Evolutionary conservation across 2,329 filamentous ascomycete species (phyloP), one percentile per base, ranked within the genome.

Genomic region (Beauveria sp.): DNA sequence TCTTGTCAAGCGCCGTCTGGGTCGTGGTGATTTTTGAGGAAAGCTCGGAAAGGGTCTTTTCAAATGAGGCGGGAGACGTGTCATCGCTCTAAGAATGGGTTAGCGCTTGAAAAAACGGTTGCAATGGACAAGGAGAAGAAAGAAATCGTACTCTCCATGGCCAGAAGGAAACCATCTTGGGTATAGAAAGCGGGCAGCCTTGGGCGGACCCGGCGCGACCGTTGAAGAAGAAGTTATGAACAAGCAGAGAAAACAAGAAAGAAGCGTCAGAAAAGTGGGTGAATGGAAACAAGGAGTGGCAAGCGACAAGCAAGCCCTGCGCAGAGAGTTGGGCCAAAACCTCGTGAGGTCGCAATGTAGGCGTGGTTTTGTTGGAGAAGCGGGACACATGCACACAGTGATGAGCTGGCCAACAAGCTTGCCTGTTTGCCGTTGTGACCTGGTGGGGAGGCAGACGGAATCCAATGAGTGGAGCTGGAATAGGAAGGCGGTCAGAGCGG

Each of bases 31-130:
- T 97, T 76, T 94, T 96, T 57, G 80, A 79, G 12, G 92, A 90
- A 51, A 99, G 84, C 26, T 85, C 81, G 10, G 91, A 90, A 34
- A 99, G 86, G 2, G 88, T 86, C 79, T 92, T 97, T 77, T 99
- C 94, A 71, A 97, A 99, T 4, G 88, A 90, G 56, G 92, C 92
- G 28, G 94, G 89, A 66, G 92, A 96, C 71, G 84, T 89, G 72
- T 88, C 84, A 70, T 90, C 84, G 75, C 85, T 84, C 91, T 96
- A 41, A 50, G 20, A n/a, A 20, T 46, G 26, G n/a, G 40, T 70
- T 59, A 71, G 64, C 41, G 43, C 1, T 43, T 37, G 4, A 37
- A 16, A 37, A 5, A 5, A 1, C 16, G 2, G 24, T 6, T 50
- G 14, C 26, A 20, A 40, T 2, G 2, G 16, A 30, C 2, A 5